Percentiles rank a stretch among this genome's conserved stretches.
Conservation (phyloP, 257 asterid species). For the Plantago ovata region DNA sequence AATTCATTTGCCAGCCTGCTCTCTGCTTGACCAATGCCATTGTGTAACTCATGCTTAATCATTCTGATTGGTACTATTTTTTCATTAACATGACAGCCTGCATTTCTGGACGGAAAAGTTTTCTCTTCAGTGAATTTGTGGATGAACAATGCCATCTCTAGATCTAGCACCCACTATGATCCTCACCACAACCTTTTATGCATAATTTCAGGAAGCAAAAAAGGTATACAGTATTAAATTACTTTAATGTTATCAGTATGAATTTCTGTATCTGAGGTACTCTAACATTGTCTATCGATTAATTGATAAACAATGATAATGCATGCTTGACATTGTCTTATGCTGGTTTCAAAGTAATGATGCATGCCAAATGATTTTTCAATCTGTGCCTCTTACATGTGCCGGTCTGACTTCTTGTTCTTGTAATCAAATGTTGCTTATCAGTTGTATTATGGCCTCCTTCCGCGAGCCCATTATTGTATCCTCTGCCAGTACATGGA, state of each 20-base stretch:
- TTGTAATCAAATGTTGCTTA: conserved; percentile 12
- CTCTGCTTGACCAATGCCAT: conserved; percentile 1
- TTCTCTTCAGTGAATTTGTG: conserved; percentile 80
- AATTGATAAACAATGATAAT: conserved; percentile 4
- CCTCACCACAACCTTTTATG: conserved; percentile 91
- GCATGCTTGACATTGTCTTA: conserved; percentile 4
- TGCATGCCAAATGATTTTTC: conserved; percentile 10
- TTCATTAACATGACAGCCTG: conserved; percentile 52
- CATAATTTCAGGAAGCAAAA: conserved; percentile 67
- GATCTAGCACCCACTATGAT: conserved; percentile 94
- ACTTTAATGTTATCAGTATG: neutral
- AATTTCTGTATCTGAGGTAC: neutral
- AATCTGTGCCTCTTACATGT: conserved; percentile 7
- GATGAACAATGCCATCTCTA: conserved; percentile 77
- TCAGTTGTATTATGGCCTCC: conserved; percentile 97
- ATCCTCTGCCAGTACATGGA: conserved; percentile 84
- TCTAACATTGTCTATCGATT: conserved; percentile 7
- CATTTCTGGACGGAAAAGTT: conserved; percentile 57
- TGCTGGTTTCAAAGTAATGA: neutral
- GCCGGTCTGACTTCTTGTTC: conserved; percentile 16
- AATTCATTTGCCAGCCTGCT: conserved; percentile 18
- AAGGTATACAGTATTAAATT: conserved; percentile 47
- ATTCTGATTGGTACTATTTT: conserved; percentile 7
- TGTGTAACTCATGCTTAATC: conserved; percentile 17
- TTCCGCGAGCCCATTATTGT: conserved; percentile 67